phyloP scores from a whole-genome alignment of 1,284 basidiomycete species.

The Marasmius tenuissimus region DNA sequence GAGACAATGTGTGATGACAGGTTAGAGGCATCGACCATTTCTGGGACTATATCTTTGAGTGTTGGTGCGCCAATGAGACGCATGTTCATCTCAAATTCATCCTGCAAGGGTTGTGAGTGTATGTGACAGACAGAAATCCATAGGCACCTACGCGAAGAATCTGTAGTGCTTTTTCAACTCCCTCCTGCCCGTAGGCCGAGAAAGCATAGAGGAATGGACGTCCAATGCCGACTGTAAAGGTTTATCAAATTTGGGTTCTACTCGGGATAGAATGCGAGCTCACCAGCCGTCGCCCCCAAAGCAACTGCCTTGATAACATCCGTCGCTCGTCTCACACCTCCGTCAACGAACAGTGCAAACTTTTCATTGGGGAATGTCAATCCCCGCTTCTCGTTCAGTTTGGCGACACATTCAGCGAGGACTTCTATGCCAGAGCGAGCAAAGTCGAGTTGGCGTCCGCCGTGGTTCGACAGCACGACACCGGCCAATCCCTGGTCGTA shows the following conservation, averaged over 20 bases:
- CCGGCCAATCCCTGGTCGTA: conserved; percentile 83
- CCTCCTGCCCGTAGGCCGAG: conserved; percentile 85
- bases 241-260: conserved; percentile 5
- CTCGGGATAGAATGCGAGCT: conserved; percentile 14
- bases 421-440: conserved; percentile 89
- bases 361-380: conserved; percentile 64
- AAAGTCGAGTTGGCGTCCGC: conserved; percentile 91
- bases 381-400: conserved; percentile 69
- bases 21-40: conserved; percentile 85
- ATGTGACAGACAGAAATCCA: neutral
- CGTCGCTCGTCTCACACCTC: conserved; percentile 87
- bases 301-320: conserved; percentile 94
- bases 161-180: conserved; percentile 74
- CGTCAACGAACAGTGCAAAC: conserved; percentile 91
- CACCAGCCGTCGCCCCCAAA: conserved; percentile 86
- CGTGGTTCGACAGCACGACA: conserved; percentile 90
- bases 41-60: conserved; percentile 70
- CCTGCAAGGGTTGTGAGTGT: conserved; percentile 42
- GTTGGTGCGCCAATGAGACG: conserved; percentile 76
- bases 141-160: conserved; percentile 68
- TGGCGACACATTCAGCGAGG: conserved; percentile 82
- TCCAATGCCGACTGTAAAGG: conserved; percentile 63
- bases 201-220: conserved; percentile 90
- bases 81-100: conserved; percentile 93
- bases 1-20: conserved; percentile 62